Evolutionary conservation across 768 basidiomycete genomes (phyloP).

Genomic region (Russula compacta): DNA sequence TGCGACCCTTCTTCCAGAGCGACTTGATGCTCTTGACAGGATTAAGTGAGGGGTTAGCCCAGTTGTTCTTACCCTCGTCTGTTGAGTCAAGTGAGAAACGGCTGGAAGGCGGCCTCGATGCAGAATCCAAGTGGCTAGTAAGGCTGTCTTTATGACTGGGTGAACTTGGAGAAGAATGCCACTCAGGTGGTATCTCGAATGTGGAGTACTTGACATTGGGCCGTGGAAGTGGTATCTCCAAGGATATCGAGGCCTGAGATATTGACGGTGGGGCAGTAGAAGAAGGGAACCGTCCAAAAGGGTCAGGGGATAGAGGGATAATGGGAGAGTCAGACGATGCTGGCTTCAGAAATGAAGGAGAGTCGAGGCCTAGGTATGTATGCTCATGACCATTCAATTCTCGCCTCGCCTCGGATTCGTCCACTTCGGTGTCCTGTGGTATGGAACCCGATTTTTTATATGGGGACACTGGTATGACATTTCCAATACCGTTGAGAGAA

Average conservation of each 20-base stretch:
- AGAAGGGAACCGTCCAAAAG: constrained; percentile 67
- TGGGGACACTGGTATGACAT: constrained; percentile 43
- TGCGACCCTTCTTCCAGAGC: constrained; percentile 70
- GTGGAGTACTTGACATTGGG: constrained; percentile 2
- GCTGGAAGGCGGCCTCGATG: constrained; percentile 25
- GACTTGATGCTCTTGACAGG: constrained; percentile 66
- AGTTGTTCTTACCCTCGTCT: constrained; percentile 28
- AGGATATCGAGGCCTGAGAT: constrained; percentile 1
- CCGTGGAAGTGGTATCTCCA: background rate
- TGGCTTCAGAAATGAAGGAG: constrained; percentile 24
- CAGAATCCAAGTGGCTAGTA: background rate
- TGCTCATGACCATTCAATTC: constrained; percentile 44
- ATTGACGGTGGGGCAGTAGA: background rate
- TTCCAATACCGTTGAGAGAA: constrained; percentile 61
- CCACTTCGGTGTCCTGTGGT: constrained; percentile 36
- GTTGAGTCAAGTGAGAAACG: constrained; percentile 74
- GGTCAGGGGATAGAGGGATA: constrained; percentile 81
- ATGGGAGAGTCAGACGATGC: constrained; percentile 41
- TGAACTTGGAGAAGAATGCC: background rate
- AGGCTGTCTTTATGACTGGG: background rate
- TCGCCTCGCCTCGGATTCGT: constrained; percentile 35
- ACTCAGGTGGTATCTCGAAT: constrained; percentile 5
- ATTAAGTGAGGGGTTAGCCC: constrained; percentile 46
- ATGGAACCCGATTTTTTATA: constrained; percentile 24
- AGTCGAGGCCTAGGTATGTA: constrained; percentile 36